Conservation (phyloP, 306 rosid species). For the Prunus persica region Prunus_persica_NCBIv2 NC_034015.1:17166501-17167000, state of each 20-base stretch:
- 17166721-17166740: neutral
- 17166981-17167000: neutral
- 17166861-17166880: accelerated
- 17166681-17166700: neutral
- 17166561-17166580: no score
- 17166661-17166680: neutral
- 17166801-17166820: no score
- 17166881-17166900: neutral
- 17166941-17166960: neutral
- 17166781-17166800: neutral
- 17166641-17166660: neutral
- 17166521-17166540: no score
- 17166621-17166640: neutral
- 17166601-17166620: no score
- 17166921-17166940: neutral
- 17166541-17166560: no score
- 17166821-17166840: no score
- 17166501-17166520: no score
- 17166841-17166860: accelerated
- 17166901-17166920: neutral
- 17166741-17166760: neutral
- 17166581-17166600: no score
- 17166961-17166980: slow-evolving; percentile 14
- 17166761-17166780: neutral
- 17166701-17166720: neutral